Base-by-base conservation (phyloP, 306 rosid genomes). In the Purshia tridentata region DNA sequence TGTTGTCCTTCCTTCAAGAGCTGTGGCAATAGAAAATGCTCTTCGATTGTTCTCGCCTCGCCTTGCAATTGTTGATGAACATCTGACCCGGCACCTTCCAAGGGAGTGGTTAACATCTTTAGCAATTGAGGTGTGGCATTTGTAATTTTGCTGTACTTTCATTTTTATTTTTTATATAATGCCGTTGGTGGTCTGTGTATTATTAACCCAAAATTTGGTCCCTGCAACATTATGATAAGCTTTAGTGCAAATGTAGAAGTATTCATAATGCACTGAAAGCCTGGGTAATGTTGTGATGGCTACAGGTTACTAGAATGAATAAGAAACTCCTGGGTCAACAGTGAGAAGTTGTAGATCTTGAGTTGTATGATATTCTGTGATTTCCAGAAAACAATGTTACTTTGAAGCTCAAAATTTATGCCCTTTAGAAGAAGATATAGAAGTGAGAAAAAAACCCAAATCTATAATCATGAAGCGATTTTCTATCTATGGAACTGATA, bases 61-160 rank as follows among this genome's bases (percentile, higher is more conserved):
- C 37, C 97, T 94, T 72, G 99, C 95, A 76, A 73, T 94, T 84
- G 99, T 94, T 69, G 99, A 94, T 76, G 97, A 94, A 86, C 89
- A 89, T 87, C 88, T 94, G 68, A 91, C 96, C 59, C 91, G 89
- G 35, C 86, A 91, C 73, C 91, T 94, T 44, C 97, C 99, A 16
- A 80, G 81, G 84, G 82, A 81, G 57, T 94, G 99, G 99, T 73
- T 91, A 82, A 91, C 92, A 66, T 86, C 97, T 72, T 82, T 87
- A 75, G 86, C 80, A 35, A 76, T 89, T 73, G 82, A 88, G 96
- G 99, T 91, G 84, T 75, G 73, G 69, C 72, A 47, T 72, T 63
- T 47, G 5, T 63, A 40, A 46, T 13, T 58, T 16, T 22, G 46
- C 35, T 19, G 47, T n/a, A 29, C 22, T 9, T 16, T 57, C 56